Percentiles rank a stretch among this genome's conserved stretches.
These are phyloP conservation scores for Oenanthe sinensis DNA, from an alignment of 129 eudicot genomes.

Conservation along the genomic window DNA sequence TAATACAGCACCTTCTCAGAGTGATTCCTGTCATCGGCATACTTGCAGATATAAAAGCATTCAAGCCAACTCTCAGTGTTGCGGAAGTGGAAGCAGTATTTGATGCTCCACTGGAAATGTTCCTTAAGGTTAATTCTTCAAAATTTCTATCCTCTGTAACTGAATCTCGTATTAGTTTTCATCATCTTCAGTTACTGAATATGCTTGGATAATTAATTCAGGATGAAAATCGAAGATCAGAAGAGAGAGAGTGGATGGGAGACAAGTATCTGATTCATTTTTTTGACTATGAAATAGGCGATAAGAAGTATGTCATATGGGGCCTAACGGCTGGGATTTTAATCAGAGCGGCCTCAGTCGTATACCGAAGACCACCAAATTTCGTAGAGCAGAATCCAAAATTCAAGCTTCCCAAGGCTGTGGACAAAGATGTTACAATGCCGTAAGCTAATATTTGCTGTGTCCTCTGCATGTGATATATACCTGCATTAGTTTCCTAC, in stretches of 20 bases:
- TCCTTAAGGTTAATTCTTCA: constrained; percentile 53
- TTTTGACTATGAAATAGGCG: constrained; percentile 54
- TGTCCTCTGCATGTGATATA: neutral
- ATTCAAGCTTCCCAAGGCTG: constrained; percentile 48
- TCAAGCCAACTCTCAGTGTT: constrained; percentile 58
- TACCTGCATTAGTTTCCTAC: neutral
- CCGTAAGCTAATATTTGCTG: constrained; percentile 13
- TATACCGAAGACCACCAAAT: constrained; percentile 62
- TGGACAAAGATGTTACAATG: constrained; percentile 39
- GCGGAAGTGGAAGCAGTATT: constrained; percentile 77
- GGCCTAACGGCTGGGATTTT: constrained; percentile 87
- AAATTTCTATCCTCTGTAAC: neutral
- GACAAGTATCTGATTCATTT: constrained; percentile 56
- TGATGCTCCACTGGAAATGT: constrained; percentile 97
- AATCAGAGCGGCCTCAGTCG: constrained; percentile 80
- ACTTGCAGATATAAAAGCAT: constrained; percentile 55
- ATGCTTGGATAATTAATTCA: constrained; percentile 13
- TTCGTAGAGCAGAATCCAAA: constrained; percentile 65
- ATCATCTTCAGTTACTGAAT: neutral
- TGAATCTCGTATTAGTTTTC: neutral
- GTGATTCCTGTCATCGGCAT: constrained; percentile 91
- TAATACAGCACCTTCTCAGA: constrained; percentile 66
- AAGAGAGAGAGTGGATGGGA: constrained; percentile 83
- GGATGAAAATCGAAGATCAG: constrained; percentile 79
- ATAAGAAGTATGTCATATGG: constrained; percentile 60